A percentile compares a stretch with the other conserved stretches of the same genome.
phyloP scores from a whole-genome alignment of 331 rosid species.

The Spiraea crenata region DNA sequence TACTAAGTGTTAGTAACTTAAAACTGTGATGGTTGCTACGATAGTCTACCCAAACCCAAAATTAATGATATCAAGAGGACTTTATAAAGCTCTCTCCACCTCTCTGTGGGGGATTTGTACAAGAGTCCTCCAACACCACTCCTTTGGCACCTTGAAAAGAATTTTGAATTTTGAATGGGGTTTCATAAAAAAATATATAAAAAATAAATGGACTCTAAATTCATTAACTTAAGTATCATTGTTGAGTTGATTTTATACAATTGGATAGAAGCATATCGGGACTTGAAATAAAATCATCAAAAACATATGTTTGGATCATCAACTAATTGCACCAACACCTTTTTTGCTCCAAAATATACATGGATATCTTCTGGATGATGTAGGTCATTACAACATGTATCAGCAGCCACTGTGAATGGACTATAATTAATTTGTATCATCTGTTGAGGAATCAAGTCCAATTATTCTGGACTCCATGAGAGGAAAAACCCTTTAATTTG shows the following conservation, averaged over 20 bases:
- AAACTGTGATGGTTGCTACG: too few species aligned
- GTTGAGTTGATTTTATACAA: constrained; percentile 17
- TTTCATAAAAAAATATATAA: too few species aligned
- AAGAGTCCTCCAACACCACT: constrained; percentile 29
- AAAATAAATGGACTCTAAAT: constrained; percentile 10
- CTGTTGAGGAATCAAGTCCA: constrained; percentile 54
- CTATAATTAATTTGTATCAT: constrained; percentile 13
- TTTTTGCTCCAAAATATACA: constrained; percentile 31
- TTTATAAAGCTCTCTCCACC: neutral
- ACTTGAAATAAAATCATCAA: neutral
- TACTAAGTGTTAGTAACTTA: too few species aligned
- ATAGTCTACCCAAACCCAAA: too few species aligned
- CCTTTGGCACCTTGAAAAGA: constrained; percentile 27
- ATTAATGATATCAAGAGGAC: too few species aligned
- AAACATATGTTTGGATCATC: neutral
- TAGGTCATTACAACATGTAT: constrained; percentile 16
- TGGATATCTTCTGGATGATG: constrained; percentile 25
- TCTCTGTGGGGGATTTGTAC: neutral
- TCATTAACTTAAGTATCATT: constrained; percentile 31
- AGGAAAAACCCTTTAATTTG: constrained; percentile 31
- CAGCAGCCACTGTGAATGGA: constrained; percentile 27
- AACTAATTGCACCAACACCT: constrained; percentile 27
- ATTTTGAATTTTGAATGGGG: constrained; percentile 13
- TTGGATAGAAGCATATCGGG: neutral
- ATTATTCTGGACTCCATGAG: constrained; percentile 45